These are phyloP conservation scores for Rhynchosporium secalis DNA, from an alignment of 2,329 filamentous ascomycete genomes.

Conservation along the genomic window DNA sequence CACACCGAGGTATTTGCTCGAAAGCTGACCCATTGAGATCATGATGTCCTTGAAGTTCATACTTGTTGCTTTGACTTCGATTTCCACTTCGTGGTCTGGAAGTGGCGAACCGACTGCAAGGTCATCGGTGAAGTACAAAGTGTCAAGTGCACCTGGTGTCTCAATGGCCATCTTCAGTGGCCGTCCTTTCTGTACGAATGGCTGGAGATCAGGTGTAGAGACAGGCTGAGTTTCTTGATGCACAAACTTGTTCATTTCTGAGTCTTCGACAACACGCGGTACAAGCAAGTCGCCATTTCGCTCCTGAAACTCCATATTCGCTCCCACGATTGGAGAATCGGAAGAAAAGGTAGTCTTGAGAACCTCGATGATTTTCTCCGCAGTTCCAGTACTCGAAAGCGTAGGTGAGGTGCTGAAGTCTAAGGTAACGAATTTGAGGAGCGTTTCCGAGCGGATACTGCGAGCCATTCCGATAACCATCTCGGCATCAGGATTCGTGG, in stretches of 20 bases:
- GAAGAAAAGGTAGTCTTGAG: constrained; percentile 26
- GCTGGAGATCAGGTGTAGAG: constrained; percentile 41
- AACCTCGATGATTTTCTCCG: constrained; percentile 24
- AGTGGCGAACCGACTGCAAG: constrained; percentile 27
- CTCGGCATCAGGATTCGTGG: constrained; percentile 29
- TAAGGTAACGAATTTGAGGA: constrained; percentile 33
- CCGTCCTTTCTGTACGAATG: constrained; percentile 42
- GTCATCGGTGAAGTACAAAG: constrained; percentile 35
- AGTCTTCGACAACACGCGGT: constrained; percentile 31
- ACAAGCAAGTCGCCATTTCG: constrained; percentile 35
- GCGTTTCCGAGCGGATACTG: constrained; percentile 35
- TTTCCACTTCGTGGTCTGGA: constrained; percentile 31
- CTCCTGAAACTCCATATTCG: constrained; percentile 34
- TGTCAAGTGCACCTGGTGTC: constrained; percentile 34
- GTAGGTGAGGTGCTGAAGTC: constrained; percentile 32
- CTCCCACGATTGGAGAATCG: constrained; percentile 5
- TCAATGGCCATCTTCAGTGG: constrained; percentile 33
- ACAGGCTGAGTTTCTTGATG: constrained; percentile 46
- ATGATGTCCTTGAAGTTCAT: constrained; percentile 43
- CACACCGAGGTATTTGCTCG: constrained; percentile 38
- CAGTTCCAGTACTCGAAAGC: constrained; percentile 40
- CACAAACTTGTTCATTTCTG: constrained; percentile 43
- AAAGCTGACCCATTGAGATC: constrained; percentile 41
- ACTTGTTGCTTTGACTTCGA: constrained; percentile 39
- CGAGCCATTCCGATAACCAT: constrained; percentile 37